phyloP scores from a whole-genome alignment of 176 grass and related monocot species.

The Eleusine indica region DNA sequence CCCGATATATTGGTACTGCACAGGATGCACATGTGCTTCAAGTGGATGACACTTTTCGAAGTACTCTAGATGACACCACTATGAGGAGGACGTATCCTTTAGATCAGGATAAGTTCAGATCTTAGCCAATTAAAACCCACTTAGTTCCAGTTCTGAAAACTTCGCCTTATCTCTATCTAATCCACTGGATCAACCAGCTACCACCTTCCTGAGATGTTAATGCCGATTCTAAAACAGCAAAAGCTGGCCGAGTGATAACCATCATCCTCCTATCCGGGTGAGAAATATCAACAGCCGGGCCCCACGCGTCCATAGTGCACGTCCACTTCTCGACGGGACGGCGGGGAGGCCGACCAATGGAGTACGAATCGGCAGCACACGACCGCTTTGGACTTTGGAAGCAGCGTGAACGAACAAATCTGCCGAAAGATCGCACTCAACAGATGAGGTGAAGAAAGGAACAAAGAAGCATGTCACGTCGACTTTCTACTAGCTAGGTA shows the following conservation, averaged over 20 bases:
- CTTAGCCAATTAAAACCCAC: background rate
- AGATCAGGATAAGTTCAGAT: background rate
- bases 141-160: background rate
- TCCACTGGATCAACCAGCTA: background rate
- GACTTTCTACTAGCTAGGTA: background rate
- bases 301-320: constrained; percentile 40
- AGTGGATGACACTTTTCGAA: background rate
- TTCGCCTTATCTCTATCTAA: constrained; percentile 8
- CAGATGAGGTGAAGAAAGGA: background rate
- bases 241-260: background rate
- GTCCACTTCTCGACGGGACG: constrained; percentile 46
- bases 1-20: background rate
- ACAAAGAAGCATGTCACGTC: constrained; percentile 1
- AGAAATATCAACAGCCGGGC: constrained; percentile 26
- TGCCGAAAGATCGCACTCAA: constrained; percentile 5
- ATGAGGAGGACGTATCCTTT: background rate
- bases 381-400: constrained; percentile 33
- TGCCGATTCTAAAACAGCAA: constrained; percentile 11
- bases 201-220: background rate
- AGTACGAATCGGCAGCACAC: constrained; percentile 32
- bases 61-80: no score
- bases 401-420: constrained; percentile 21
- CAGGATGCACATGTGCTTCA: background rate
- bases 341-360: constrained; percentile 31
- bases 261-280: constrained; percentile 10